These are phyloP conservation scores for Pestalotiopsis sp. DNA, from an alignment of 2,329 filamentous ascomycete genomes.

Conservation along the genomic window DNA sequence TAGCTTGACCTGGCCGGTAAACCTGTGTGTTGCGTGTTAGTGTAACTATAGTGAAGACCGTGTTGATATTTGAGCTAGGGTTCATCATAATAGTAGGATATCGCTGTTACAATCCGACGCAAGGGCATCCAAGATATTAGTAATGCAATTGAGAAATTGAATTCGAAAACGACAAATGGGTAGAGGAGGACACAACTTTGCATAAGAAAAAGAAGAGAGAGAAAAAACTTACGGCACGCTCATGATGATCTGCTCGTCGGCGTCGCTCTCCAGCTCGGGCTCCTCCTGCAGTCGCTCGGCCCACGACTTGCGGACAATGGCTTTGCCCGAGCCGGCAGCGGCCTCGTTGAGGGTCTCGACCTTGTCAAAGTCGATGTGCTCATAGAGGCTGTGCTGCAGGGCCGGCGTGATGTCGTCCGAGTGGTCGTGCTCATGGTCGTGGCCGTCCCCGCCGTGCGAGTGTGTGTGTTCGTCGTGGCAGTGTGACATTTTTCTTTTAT, in stretches of 20 bases:
- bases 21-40: slow-evolving; percentile 51
- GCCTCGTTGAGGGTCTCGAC: slow-evolving; percentile 86
- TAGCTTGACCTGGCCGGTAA: slow-evolving; percentile 90
- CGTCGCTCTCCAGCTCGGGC: slow-evolving; percentile 81
- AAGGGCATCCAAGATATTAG: too few relatives aligned
- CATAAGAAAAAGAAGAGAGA: neutral
- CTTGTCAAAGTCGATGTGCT: slow-evolving; percentile 85
- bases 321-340: slow-evolving; percentile 64
- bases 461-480: slow-evolving; percentile 51
- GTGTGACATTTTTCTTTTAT: slow-evolving; percentile 35
- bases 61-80: neutral
- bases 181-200: too few relatives aligned
- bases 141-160: too few relatives aligned
- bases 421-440: slow-evolving; percentile 74
- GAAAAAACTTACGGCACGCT: slow-evolving; percentile 71
- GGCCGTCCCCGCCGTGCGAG: slow-evolving; percentile 43
- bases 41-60: neutral
- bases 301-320: slow-evolving; percentile 89
- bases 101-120: too few relatives aligned
- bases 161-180: too few relatives aligned
- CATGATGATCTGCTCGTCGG: slow-evolving; percentile 93
- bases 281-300: slow-evolving; percentile 68
- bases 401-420: slow-evolving; percentile 90
- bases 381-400: slow-evolving; percentile 86
- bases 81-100: too few relatives aligned